These are phyloP conservation scores for Talaromyces adpressus DNA, from an alignment of 495 filamentous ascomycete genomes.

Conservation along the genomic window DNA sequence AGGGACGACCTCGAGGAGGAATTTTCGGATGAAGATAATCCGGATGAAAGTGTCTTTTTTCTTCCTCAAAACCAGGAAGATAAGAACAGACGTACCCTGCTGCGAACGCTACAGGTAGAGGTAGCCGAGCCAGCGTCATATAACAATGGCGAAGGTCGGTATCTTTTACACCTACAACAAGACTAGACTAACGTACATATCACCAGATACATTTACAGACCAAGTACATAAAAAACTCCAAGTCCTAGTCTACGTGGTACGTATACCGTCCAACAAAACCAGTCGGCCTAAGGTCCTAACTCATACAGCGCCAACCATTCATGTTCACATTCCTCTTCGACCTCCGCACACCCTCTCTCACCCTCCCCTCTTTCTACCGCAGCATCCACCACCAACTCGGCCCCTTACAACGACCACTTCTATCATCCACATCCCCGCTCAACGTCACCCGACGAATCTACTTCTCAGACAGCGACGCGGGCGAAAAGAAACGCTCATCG, in stretches of 20 bases:
- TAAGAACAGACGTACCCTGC: conserved; percentile 35
- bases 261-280: too few species aligned
- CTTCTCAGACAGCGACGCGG: conserved; percentile 2
- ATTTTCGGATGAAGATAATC: conserved; percentile 1
- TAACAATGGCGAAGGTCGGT: conserved; percentile 14
- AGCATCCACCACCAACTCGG: conserved; percentile 74
- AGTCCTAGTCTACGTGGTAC: conserved; percentile 63
- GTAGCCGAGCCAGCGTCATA: conserved; percentile 13
- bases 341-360: conserved; percentile 56
- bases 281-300: too few species aligned
- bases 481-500: conserved; percentile 5
- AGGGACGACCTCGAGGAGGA: conserved; percentile 44
- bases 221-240: conserved; percentile 43
- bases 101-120: conserved; percentile 46
- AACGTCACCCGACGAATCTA: conserved; percentile 43
- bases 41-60: conserved; percentile 4
- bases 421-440: conserved; percentile 54
- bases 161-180: not conserved
- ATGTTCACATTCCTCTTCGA: conserved; percentile 88
- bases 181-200: not conserved
- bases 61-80: conserved; percentile 21
- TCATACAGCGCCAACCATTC: conserved; percentile 65
- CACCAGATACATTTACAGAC: conserved; percentile 1
- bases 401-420: conserved; percentile 66
- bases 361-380: conserved; percentile 65